phyloP scores from a whole-genome alignment of 352 stramenopile species.

The Phytopythium vexans region DNA sequence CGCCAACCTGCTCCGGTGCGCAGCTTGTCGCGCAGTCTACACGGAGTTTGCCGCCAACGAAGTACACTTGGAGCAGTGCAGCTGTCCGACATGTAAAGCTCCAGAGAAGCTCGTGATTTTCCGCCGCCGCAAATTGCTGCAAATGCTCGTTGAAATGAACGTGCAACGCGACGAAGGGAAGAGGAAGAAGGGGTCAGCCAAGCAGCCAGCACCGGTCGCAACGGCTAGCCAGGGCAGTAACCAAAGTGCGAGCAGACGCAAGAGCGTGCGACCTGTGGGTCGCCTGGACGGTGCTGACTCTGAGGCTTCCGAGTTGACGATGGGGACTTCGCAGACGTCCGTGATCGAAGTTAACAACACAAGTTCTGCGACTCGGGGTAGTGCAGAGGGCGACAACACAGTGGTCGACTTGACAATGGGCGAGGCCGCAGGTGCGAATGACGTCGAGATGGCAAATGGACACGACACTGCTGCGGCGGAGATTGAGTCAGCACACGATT shows the following conservation, averaged over 20 bases:
- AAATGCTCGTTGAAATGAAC: constrained; percentile 39
- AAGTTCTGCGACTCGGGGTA: not conserved
- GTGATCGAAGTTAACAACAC: no score
- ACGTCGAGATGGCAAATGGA: not conserved
- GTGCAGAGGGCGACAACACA: not conserved
- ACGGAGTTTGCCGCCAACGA: constrained; percentile 36
- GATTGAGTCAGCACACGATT: not conserved
- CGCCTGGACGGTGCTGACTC: no score
- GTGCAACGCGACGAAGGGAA: constrained; percentile 24
- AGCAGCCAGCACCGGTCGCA: constrained; percentile 4
- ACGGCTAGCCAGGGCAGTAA: no score
- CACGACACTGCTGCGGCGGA: not conserved
- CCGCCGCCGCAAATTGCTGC: constrained; percentile 30
- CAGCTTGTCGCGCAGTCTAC: constrained; percentile 36
- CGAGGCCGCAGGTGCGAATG: not conserved
- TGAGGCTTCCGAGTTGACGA: no score
- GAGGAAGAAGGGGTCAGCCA: constrained; percentile 7
- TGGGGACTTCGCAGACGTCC: no score
- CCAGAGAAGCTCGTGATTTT: constrained; percentile 31
- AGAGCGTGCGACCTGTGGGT: no score
- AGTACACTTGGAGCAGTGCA: constrained; percentile 33
- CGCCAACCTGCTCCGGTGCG: constrained; percentile 36
- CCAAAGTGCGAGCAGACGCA: no score
- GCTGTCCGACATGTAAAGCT: constrained; percentile 31
- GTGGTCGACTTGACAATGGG: not conserved